Evolutionary conservation across 306 rosid species (phyloP).

Genomic region (Castanea mollissima): DNA sequence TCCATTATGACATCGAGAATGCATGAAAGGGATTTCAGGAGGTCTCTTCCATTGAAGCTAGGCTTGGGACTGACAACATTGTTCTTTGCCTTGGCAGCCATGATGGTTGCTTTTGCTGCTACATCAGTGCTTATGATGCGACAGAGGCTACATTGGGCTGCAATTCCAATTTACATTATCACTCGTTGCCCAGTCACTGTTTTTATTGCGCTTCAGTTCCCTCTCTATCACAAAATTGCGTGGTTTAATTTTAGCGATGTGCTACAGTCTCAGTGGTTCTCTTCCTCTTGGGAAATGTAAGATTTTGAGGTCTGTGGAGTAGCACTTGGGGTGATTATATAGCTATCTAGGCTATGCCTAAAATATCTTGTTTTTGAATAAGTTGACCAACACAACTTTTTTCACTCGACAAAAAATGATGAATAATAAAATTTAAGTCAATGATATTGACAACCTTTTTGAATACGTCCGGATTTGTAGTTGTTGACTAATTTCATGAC

Average conservation of each 20-base stretch:
- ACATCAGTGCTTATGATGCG: slow-evolving; percentile 2
- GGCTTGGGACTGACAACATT: slow-evolving; percentile 14
- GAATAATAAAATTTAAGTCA: too few species aligned
- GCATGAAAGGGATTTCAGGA: slow-evolving; percentile 6
- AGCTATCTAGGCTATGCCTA: too few species aligned
- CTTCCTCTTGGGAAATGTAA: neutral
- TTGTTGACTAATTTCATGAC: too few species aligned
- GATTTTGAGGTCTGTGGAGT: neutral
- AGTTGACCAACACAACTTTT: too few species aligned
- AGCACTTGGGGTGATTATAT: neutral
- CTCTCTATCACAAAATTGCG: slow-evolving; percentile 8
- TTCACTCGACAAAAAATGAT: too few species aligned
- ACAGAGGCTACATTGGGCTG: slow-evolving; percentile 17
- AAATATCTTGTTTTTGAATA: too few species aligned
- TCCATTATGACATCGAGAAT: slow-evolving; percentile 24
- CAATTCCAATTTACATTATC: neutral
- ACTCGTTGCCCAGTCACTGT: slow-evolving; percentile 17
- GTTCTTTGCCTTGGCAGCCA: slow-evolving; percentile 10
- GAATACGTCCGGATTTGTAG: too few species aligned
- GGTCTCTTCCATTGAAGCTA: slow-evolving; percentile 16
- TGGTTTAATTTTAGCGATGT: slow-evolving; percentile 10
- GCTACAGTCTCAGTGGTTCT: neutral
- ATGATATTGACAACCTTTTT: too few species aligned
- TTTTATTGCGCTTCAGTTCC: slow-evolving; percentile 11
- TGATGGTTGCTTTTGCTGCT: slow-evolving; percentile 25